A percentile compares a stretch with the other conserved stretches of the same genome.
Evolutionary conservation across 768 basidiomycete species (phyloP).

Genomic region (Fomitopsis serialis): DNA sequence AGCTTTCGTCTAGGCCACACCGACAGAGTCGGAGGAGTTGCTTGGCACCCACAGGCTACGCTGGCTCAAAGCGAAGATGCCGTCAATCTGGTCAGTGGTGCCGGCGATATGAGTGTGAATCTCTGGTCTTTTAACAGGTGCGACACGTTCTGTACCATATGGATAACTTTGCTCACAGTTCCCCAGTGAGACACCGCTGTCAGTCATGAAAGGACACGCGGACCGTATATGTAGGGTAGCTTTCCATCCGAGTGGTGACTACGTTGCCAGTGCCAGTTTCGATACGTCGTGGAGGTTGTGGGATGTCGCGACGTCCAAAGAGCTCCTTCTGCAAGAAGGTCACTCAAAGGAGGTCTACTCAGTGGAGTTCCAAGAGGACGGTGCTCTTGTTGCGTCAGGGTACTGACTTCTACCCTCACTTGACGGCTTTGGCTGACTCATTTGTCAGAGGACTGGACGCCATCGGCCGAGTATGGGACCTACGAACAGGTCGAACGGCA

Average conservation of each 20-base stretch:
- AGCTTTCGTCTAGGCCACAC: constrained; percentile 55
- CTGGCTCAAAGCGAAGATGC: constrained; percentile 53
- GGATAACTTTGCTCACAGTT: background rate
- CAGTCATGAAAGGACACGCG: constrained; percentile 82
- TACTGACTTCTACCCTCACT: constrained; percentile 31
- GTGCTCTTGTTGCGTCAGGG: constrained; percentile 91
- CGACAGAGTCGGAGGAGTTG: constrained; percentile 91
- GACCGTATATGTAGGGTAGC: constrained; percentile 90
- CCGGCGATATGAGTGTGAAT: constrained; percentile 79
- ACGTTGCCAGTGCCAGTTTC: constrained; percentile 91
- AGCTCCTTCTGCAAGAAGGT: constrained; percentile 89
- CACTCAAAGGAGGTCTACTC: constrained; percentile 96
- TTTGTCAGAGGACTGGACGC: constrained; percentile 82
- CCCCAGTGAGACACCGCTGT: constrained; percentile 76
- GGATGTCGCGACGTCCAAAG: constrained; percentile 81
- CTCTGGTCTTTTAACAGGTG: constrained; percentile 88
- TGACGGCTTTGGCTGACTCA: background rate
- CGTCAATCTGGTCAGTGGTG: constrained; percentile 88
- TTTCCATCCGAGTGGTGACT: constrained; percentile 94
- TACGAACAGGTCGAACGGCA: constrained; percentile 90
- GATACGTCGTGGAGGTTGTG: constrained; percentile 97
- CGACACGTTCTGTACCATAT: constrained; percentile 10
- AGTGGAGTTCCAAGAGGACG: constrained; percentile 95
- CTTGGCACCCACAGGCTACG: constrained; percentile 96
- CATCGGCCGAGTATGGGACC: constrained; percentile 95